Evolutionary conservation across 1,284 basidiomycete genomes (phyloP), one percentile per base, ranked within the genome.

Genomic region (Naganishia liquefaciens): DNA sequence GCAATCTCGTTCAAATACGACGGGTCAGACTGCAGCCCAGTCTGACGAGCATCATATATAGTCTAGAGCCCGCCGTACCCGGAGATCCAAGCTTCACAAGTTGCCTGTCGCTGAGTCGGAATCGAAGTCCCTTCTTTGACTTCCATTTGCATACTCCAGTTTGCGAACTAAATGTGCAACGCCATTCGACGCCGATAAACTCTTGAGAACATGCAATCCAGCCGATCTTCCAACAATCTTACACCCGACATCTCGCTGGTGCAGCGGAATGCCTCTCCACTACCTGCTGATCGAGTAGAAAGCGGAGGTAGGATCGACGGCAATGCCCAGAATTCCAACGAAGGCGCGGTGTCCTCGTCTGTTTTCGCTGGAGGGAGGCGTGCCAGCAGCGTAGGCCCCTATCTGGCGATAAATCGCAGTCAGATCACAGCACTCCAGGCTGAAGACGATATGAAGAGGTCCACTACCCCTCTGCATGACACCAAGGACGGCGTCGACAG

Each of bases 381-480:
- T 25, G 39, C 46, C 23, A 60, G 57, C 33, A 60, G 57, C 27
- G 57, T 60, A 33, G 57, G 57, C 25, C 46, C 57, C 1, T 60
- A 60, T 37, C 46, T 60, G 10, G 30, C 57, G 30, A 27, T 60
- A 23, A 60, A 60, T 42, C 57, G 57, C n/a, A 60, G 27, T 27
- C 57, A 60, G 17, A 50, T 60, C 6, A 50, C 44, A 4, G 57
- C 57, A 1, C 47, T 60, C 11, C 57, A 49, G 25, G 57, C 57
- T 9, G 57, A 60, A 39, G 57, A 60, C 50, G 57, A 21, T 3
- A 60, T 50, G 57, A 60, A 60, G 43, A 40, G 57, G 46, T 60
- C 57, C 13, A 60, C 57, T 13, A 60, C 57, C 5, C 57, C 57
- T 3, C 37, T 60, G 5, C 33, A 37, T 15, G 46, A 60, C 4